Evolutionary conservation across 331 rosid genomes (phyloP), one percentile per base, ranked within the genome.

Genomic region (Ulmus americana): DNA sequence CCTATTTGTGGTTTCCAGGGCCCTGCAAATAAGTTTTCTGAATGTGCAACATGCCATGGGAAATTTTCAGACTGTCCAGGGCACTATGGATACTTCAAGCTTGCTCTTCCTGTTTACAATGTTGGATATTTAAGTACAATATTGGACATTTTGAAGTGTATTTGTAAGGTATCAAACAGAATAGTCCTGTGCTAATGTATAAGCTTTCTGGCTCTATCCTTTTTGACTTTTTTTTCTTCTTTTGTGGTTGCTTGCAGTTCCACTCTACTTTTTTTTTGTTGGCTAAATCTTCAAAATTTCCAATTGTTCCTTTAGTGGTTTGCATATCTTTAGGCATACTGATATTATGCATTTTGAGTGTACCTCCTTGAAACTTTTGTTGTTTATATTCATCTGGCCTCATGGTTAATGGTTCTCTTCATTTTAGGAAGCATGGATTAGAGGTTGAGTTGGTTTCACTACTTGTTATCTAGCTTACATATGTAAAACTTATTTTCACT

Each of bases 11-110:
- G 9, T 58, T 69, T 60, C 55, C 63, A 60, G 97, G 95, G 95
- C 40, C 85, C 95, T 59, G 90, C 94, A 69, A 85, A 83, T 64
- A 88, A 73, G 84, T 65, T 28, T 5, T 52, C 77, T 59, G 39
- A 8, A 44, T 92, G 98, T 77, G 64, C 83, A 41, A 92, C 98
- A 53, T 92, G 98, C 83, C 78, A 81, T 69, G 98, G 83, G 64
- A 61, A 41, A 28, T 84, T 64, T 59, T 9, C 45, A 15, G 82
- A 77, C 10, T 92, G 98, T 70, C 95, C 90, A 0, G 98, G 98
- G 61, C 98, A 92, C 82, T 92, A 69, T 7, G 96, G 96, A 70
- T 88, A 80, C 77, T 46, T 86, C 59, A 65, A 59, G 63, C 95
- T 88, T 39, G 84, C 83, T 45, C 85, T 79, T 48, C 98, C 98